phyloP scores from a whole-genome alignment of 495 filamentous ascomycete species.

The Neurospora hispaniola region DNA sequence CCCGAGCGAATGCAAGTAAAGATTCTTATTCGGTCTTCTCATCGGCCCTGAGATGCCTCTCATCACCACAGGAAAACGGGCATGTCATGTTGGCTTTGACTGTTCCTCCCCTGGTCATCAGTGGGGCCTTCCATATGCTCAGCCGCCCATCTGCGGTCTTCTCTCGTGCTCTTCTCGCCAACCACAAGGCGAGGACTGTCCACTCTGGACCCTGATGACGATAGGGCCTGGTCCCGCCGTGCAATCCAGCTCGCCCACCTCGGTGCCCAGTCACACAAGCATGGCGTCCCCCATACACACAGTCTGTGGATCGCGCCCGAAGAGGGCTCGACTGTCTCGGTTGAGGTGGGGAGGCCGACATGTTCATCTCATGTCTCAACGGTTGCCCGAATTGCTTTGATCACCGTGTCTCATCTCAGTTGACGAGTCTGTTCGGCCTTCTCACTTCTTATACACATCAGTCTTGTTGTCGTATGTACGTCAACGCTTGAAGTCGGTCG shows the following conservation, averaged over 20 bases:
- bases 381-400: neutral
- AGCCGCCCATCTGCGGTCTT: neutral
- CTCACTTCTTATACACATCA: neutral
- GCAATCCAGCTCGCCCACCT: neutral
- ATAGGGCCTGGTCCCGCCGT: conserved; percentile 16
- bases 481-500: neutral
- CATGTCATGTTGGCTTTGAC: neutral
- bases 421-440: neutral
- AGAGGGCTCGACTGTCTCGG: neutral
- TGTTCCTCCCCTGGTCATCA: neutral
- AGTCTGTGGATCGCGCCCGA: neutral
- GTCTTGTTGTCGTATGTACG: neutral
- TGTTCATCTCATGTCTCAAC: neutral
- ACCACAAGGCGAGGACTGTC: neutral
- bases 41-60: neutral
- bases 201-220: neutral
- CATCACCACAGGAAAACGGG: neutral
- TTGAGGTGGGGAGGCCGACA: neutral
- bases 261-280: neutral
- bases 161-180: neutral
- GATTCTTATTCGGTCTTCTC: neutral
- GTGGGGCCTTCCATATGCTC: neutral
- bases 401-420: neutral
- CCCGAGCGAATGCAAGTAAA: neutral
- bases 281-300: neutral